These are phyloP conservation scores for Metschnikowia continentalis DNA, from an alignment of 805 yeast species.

Conservation along the genomic window DNA sequence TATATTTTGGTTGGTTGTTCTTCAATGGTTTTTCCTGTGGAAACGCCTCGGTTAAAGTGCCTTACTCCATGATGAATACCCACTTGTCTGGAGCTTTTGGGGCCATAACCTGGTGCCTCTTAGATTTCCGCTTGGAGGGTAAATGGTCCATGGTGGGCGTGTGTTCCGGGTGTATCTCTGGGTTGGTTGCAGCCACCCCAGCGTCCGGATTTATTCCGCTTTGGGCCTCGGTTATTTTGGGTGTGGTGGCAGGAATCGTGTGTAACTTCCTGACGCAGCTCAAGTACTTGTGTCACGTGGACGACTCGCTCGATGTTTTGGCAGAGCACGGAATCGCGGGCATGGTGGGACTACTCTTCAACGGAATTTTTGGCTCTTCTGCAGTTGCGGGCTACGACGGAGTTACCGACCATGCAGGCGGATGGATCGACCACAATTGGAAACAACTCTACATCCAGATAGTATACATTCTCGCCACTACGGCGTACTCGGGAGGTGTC, in stretches of 20 bases:
- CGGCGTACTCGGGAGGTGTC: slow-evolving; percentile 71
- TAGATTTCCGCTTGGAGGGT: slow-evolving; percentile 82
- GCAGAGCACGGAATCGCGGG: slow-evolving; percentile 99
- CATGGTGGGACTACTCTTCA: slow-evolving; percentile 81
- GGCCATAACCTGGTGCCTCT: slow-evolving; percentile 85
- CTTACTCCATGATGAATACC: slow-evolving; percentile 88
- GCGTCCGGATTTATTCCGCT: slow-evolving; percentile 86
- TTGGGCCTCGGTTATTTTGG: slow-evolving; percentile 87
- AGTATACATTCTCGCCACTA: slow-evolving; percentile 71
- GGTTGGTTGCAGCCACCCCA: slow-evolving; percentile 96
- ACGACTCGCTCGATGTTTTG: slow-evolving; percentile 89
- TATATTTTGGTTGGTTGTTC: slow-evolving; percentile 96
- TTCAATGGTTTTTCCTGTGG: slow-evolving; percentile 90
- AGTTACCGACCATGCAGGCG: slow-evolving; percentile 77
- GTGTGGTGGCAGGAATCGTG: slow-evolving; percentile 71
- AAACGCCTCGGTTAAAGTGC: slow-evolving; percentile 77
- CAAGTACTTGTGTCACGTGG: slow-evolving; percentile 75
- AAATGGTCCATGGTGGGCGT: slow-evolving; percentile 94
- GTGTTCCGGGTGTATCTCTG: slow-evolving; percentile 94
- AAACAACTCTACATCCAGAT: slow-evolving; percentile 88
- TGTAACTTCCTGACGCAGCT: slow-evolving; percentile 90
- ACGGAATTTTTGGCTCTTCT: slow-evolving; percentile 81
- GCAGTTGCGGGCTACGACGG: slow-evolving; percentile 92
- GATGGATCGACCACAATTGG: slow-evolving; percentile 89
- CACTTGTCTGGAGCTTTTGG: slow-evolving; percentile 87